Base-by-base conservation (phyloP, 2,329 filamentous ascomycete species). In the Pseudopyricularia cyperi region DNA sequence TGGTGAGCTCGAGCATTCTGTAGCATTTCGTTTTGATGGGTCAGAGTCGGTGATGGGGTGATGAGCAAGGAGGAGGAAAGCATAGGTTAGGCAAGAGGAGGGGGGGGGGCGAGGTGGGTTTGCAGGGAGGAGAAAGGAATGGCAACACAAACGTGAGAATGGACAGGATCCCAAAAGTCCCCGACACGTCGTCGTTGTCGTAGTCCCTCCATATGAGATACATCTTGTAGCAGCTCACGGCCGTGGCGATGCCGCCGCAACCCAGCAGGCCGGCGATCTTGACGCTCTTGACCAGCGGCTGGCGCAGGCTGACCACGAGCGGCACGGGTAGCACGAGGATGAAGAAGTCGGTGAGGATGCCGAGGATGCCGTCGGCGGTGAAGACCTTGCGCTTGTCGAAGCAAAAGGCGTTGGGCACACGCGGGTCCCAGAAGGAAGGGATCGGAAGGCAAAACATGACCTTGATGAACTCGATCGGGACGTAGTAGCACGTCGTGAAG, bases 281-380 rank as follows among this genome's bases (percentile, higher is more conserved):
- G 3, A 66, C n/a, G 54, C 66, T 68, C 53, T 63, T 64, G 3
- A 47, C 48, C 19, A 57, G 30, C 1, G 60, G 55, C 52, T 64
- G 56, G 15, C 60, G 57, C 32, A 68, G 53, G 1, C 55, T 58
- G 61, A 65, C 2, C 61, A 60, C 33, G 46, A 68, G 53, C 0
- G 63, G 59, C 8, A 67, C 56, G 3, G 66, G 66, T 6, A 69
- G 51, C 8, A 65, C 14, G 26, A 68, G 56, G 17, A 68, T 64
- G 35, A 64, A 57, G 24, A 63, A 52, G 52, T 68, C 66, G 22
- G 63, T 66, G 6, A 66, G 34, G 14, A 64, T 60, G 42, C 61
- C 63, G 12, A 66, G 53, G 12, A 59, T 54, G 1, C 63, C 58
- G 42, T 68, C 66, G 9, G 61, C 58, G 3, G 63, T 57, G 52